Percentiles rank a stretch among this genome's conserved stretches.
These are phyloP conservation scores for Myriosclerotinia curreyana DNA, from an alignment of 2,329 filamentous ascomycete species.

Conservation along the genomic window DNA sequence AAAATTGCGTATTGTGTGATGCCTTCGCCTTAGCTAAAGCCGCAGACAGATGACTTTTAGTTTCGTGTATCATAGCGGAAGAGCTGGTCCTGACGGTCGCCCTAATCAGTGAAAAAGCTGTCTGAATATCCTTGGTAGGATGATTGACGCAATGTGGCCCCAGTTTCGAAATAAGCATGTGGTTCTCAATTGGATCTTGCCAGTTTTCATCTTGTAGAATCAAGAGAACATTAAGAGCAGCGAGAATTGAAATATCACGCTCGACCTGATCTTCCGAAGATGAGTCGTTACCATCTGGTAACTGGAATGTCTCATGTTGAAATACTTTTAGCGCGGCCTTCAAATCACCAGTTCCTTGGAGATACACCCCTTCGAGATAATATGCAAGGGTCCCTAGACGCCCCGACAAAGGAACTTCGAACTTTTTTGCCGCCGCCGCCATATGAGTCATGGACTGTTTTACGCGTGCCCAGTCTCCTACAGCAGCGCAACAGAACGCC, in stretches of 20 bases:
- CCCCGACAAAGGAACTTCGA: constrained; percentile 31
- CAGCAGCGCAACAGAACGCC: constrained; percentile 36
- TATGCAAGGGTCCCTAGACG: constrained; percentile 32
- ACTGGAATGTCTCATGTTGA: constrained; percentile 56
- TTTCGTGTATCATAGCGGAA: constrained; percentile 66
- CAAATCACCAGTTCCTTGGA: constrained; percentile 74
- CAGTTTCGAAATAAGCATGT: constrained; percentile 61
- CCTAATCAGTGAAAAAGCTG: constrained; percentile 73
- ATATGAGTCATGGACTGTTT: constrained; percentile 33
- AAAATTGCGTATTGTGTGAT: constrained; percentile 72
- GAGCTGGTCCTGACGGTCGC: constrained; percentile 63
- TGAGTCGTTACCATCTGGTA: constrained; percentile 44
- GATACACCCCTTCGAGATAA: constrained; percentile 73
- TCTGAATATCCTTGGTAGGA: constrained; percentile 70
- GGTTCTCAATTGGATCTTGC: constrained; percentile 56
- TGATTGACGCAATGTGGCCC: constrained; percentile 66
- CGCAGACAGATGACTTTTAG: constrained; percentile 73
- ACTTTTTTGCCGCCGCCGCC: constrained; percentile 27
- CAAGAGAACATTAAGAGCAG: constrained; percentile 65
- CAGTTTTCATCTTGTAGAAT: constrained; percentile 64
- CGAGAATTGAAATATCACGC: constrained; percentile 63
- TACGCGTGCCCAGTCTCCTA: constrained; percentile 35
- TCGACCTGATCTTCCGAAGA: constrained; percentile 50
- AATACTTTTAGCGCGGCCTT: constrained; percentile 66
- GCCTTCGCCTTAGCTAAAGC: constrained; percentile 68